Conservation (phyloP, 1,284 basidiomycete genomes). For the Trichosporon inkin region DNA sequence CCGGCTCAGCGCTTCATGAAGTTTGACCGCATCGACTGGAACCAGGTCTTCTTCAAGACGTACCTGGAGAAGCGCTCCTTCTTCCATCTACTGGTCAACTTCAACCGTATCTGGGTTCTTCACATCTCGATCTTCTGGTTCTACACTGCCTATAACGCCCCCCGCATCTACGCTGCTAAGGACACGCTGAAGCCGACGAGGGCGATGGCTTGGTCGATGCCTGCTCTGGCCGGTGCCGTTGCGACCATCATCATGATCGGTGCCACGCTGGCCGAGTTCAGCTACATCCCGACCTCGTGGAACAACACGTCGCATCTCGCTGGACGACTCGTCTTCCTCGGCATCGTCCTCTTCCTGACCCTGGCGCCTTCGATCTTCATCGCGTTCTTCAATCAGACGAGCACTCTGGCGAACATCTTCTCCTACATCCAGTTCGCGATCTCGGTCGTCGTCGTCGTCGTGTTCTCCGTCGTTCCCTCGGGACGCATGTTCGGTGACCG, state of each 20-base stretch:
- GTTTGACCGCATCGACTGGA: constrained; percentile 92
- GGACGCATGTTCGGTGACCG: constrained; percentile 87
- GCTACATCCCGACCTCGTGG: constrained; percentile 94
- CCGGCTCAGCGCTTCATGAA: constrained; percentile 90
- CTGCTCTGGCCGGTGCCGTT: constrained; percentile 83
- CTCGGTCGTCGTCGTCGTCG: constrained; percentile 70
- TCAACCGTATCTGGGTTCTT: constrained; percentile 95
- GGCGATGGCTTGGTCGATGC: constrained; percentile 74
- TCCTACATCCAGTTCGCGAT: constrained; percentile 90
- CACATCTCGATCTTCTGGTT: constrained; percentile 90
- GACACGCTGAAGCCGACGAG: constrained; percentile 52
- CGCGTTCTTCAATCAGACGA: constrained; percentile 66
- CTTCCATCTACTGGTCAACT: constrained; percentile 91
- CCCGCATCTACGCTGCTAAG: constrained; percentile 68
- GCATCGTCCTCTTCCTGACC: constrained; percentile 76
- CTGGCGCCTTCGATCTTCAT: constrained; percentile 88
- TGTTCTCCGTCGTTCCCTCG: constrained; percentile 82
- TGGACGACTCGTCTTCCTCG: constrained; percentile 75
- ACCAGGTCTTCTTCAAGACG: constrained; percentile 91
- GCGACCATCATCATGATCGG: constrained; percentile 87
- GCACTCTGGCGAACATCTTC: constrained; percentile 68
- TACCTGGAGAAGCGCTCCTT: constrained; percentile 94
- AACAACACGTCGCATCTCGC: constrained; percentile 92
- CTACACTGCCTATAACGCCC: constrained; percentile 91
- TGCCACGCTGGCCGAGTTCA: constrained; percentile 87